These are phyloP conservation scores for Dactylellina drechsleri DNA, from an alignment of 2,329 filamentous ascomycete species.

Conservation along the genomic window DNA sequence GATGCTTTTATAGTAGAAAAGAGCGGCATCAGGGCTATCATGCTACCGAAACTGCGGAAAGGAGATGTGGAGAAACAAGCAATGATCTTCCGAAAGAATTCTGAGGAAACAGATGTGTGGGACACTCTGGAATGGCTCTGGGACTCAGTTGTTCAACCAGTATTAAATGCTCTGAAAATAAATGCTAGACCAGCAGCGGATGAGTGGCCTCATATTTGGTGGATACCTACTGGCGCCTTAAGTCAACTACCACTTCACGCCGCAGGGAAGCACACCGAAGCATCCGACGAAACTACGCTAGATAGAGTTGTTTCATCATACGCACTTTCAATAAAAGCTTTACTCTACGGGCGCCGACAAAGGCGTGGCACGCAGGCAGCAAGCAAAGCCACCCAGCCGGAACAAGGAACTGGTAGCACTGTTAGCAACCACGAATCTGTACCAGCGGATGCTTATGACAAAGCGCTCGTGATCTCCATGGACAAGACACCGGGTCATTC, in stretches of 20 bases:
- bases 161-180: conserved; percentile 58
- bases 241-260: conserved; percentile 60
- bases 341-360: conserved; percentile 59
- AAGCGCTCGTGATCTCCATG: too few species aligned
- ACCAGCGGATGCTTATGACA: too few species aligned
- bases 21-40: not conserved
- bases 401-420: too few species aligned
- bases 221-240: conserved; percentile 60
- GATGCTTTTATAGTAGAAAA: conserved; percentile 27
- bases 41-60: conserved; percentile 23
- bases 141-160: conserved; percentile 57
- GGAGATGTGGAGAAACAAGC: not conserved
- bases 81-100: conserved; percentile 43
- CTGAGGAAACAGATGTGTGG: conserved; percentile 21
- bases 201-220: conserved; percentile 59
- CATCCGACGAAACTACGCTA: conserved; percentile 58
- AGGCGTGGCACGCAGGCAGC: too few species aligned
- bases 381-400: too few species aligned
- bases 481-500: too few species aligned
- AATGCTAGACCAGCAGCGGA: conserved; percentile 33
- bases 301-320: conserved; percentile 63
- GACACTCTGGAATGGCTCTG: conserved; percentile 60
- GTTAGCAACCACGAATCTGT: too few species aligned
- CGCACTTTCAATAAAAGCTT: conserved; percentile 60
- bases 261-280: conserved; percentile 59